Evolutionary conservation across 352 stramenopile species (phyloP), one percentile per base, ranked within the genome.

Genomic region (Globisporangium perplexum): DNA sequence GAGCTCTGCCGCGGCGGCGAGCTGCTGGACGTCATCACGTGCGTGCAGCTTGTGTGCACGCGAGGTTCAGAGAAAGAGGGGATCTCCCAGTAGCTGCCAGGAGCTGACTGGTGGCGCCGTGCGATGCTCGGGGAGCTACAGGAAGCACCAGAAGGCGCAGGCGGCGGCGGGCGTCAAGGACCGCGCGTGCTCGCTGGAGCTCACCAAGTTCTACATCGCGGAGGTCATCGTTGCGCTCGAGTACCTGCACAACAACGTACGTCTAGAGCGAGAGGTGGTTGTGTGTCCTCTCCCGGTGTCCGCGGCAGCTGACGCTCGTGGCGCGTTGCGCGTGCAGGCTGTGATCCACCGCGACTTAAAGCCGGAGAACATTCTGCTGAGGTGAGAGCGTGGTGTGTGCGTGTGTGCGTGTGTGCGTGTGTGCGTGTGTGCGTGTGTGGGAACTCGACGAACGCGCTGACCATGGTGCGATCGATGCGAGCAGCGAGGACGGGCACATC

Each of bases 271-370:
- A 4, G 18, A 24, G 39, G 20, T 5, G n/a, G 41, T 7, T 15
- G 23, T n/a, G 41, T 44, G n/a, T 24, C 5, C 7, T 1, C 20
- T 3, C 15, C 11, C 4, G 8, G 23, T 24, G 12, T 38, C 1
- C 24, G n/a, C 0, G 3, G 2, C 14, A 18, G 24, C n/a, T 31
- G 11, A 30, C 6, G 26, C 22, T 18, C 12, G 33, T 38, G 10
- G 4, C 44, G 20, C 14, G 10, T 33, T n/a, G 23, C 6, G 12
- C 28, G 14, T 28, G 7, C 50, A 96, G 55, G 78, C 93, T 47
- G 74, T 99, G 8, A 98, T 99, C 57, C 96, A 99, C 66, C 71
- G 96, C 36, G 96, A 99, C 64, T 87, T 99, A 24, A 96, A 96
- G 58, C 88, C 88, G 1, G 88, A 96, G 47, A 96, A 96, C 63